Evolutionary conservation across 805 yeast species (phyloP), one percentile per base, ranked within the genome.

Genomic region (Deakozyma indianensis): DNA sequence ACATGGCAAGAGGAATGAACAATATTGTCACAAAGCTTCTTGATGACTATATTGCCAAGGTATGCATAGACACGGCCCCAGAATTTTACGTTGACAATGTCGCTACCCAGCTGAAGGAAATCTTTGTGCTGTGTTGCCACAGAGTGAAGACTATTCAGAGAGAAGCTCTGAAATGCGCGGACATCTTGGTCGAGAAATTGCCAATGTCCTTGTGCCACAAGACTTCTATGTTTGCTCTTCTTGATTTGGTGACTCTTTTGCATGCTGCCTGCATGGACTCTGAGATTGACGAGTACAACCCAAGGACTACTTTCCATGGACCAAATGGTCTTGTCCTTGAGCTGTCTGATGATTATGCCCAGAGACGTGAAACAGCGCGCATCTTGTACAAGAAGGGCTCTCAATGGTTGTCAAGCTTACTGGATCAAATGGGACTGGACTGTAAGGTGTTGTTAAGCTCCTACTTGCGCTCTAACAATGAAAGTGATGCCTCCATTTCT

Each of bases 261-360:
- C 85, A 83, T 62, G 80, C 82, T 49, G 80, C 94, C 64, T 74
- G 85, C 35, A 67, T 80, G 35, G 96, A 88, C 60, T 86, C 88
- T 4, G 94, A 83, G 51, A 74, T 79, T 18, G 82, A 83, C 58
- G 85, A 77, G 60, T 90, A 85, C 59, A 85, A 83, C 48, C 97
- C 97, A 2, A 73, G 78, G n/a, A 77, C 81, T 28, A 72, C 71
- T 29, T 88, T 81, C 56, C 53, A 52, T 20, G 64, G 77, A 43
- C 62, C 66, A 18, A 62, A 70, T 1, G 67, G 57, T 53, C 71
- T 80, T 28, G 59, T 62, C 21, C 61, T 83, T 24, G 67, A 72
- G 18, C 70, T 87, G 23, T 79, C 95, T 0, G 95, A 87, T 58
- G 75, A 84, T 3, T 74, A 80, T 50, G 68, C 68, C 20, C 83